Conservation (phyloP, 768 basidiomycete species). For the Rhodotorula paludigena region DNA sequence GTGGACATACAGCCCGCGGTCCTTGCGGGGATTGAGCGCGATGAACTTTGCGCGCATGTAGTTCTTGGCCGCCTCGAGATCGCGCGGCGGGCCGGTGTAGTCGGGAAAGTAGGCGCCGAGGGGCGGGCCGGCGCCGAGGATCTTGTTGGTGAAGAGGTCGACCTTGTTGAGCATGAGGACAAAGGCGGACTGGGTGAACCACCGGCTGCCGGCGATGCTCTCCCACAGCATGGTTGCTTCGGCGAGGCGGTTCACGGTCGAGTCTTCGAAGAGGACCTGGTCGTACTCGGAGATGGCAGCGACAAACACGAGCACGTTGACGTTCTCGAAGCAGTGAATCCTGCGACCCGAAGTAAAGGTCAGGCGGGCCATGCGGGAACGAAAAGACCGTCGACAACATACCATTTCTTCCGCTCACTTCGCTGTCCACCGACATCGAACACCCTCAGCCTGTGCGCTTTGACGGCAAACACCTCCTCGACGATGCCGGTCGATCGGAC, state of each 20-base stretch:
- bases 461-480: slow-evolving; percentile 90
- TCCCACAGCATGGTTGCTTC: slow-evolving; percentile 84
- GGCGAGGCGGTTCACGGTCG: slow-evolving; percentile 71
- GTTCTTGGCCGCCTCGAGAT: slow-evolving; percentile 83
- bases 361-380: no score
- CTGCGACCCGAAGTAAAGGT: background rate
- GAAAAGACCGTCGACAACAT: background rate
- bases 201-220: slow-evolving; percentile 45
- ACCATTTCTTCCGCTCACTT: slow-evolving; percentile 82
- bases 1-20: slow-evolving; percentile 48
- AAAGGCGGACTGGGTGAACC: slow-evolving; percentile 92
- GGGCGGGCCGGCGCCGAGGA: slow-evolving; percentile 57
- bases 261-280: slow-evolving; percentile 65
- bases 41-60: slow-evolving; percentile 75
- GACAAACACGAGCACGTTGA: slow-evolving; percentile 85
- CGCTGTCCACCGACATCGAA: slow-evolving; percentile 86
- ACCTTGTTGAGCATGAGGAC: slow-evolving; percentile 56
- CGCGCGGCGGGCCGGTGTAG: slow-evolving; percentile 65
- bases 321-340: slow-evolving; percentile 91
- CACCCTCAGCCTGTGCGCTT: slow-evolving; percentile 52
- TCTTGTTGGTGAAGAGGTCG: slow-evolving; percentile 66
- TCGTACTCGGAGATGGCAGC: slow-evolving; percentile 94
- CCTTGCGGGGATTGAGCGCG: slow-evolving; percentile 76
- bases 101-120: slow-evolving; percentile 85
- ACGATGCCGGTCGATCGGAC: slow-evolving; percentile 98